These are phyloP conservation scores for Salix exigua DNA, from an alignment of 345 rosid genomes.

Conservation along the genomic window DNA sequence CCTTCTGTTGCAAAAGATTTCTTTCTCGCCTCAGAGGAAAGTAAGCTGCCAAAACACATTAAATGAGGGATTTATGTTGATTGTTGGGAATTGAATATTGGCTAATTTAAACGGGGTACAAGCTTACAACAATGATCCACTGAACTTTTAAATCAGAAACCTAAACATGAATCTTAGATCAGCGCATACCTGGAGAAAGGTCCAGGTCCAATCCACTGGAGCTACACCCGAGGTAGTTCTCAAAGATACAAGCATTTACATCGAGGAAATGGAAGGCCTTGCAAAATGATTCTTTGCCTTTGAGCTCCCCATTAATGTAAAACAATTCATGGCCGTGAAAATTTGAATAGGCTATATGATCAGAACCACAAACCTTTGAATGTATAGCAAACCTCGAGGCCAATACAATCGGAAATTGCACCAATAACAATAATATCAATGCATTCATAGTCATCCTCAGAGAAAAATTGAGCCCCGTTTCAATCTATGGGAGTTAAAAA, in stretches of 20 bases:
- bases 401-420: constrained; percentile 34
- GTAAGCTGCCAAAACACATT: constrained; percentile 32
- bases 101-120: neutral
- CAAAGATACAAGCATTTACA: constrained; percentile 41
- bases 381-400: constrained; percentile 38
- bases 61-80: constrained; percentile 5
- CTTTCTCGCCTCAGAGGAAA: constrained; percentile 35
- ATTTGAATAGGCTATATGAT: constrained; percentile 46
- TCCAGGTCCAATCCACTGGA: constrained; percentile 36
- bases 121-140: neutral
- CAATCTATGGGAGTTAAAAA: constrained; percentile 11
- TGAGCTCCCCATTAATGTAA: constrained; percentile 57
- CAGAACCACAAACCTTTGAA: constrained; percentile 49
- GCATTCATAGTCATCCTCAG: constrained; percentile 31
- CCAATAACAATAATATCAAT: constrained; percentile 37
- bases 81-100: neutral
- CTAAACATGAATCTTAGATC: neutral
- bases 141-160: neutral
- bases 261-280: constrained; percentile 44
- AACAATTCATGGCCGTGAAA: constrained; percentile 35
- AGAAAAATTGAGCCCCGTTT: constrained; percentile 6
- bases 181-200: constrained; percentile 45
- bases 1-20: constrained; percentile 47
- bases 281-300: constrained; percentile 49
- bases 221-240: constrained; percentile 30